Percentiles rank a stretch among this genome's conserved stretches.
phyloP scores from a whole-genome alignment of 169 alveolate species.

The Perkinsus olseni region DNA sequence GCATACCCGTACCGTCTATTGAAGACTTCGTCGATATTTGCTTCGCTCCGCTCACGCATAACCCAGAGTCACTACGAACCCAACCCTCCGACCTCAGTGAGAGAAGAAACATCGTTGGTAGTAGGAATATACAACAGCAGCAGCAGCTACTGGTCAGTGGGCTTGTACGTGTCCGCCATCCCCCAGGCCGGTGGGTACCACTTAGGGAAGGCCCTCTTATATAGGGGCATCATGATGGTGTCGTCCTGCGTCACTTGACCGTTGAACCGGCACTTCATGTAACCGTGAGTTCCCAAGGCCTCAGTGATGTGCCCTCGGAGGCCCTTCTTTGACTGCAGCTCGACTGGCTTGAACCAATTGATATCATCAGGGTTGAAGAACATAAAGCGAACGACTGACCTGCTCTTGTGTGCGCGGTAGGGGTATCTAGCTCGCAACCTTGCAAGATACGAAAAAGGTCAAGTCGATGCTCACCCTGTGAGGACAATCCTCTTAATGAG shows the following conservation, averaged over 20 bases:
- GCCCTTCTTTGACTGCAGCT: constrained; percentile 91
- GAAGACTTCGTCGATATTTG: too few relatives aligned
- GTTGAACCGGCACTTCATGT: constrained; percentile 95
- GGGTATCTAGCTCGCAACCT: constrained; percentile 50
- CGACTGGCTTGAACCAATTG: constrained; percentile 90
- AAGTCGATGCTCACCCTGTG: constrained; percentile 66
- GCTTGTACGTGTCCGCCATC: neutral
- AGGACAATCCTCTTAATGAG: constrained; percentile 90
- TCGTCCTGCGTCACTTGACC: constrained; percentile 87
- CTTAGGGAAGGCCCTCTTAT: constrained; percentile 85
- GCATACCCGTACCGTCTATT: too few relatives aligned
- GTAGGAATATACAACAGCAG: neutral
- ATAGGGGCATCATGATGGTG: constrained; percentile 75
- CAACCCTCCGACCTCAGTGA: too few relatives aligned
- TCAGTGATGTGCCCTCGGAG: constrained; percentile 91
- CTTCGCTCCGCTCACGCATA: too few relatives aligned
- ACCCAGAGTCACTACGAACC: too few relatives aligned
- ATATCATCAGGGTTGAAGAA: constrained; percentile 90
- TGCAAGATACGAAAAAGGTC: neutral
- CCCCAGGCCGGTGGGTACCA: constrained; percentile 66
- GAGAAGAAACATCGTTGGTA: neutral
- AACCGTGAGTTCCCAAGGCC: constrained; percentile 99
- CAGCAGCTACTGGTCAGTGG: neutral
- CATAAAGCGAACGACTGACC: constrained; percentile 94
- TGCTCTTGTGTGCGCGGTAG: constrained; percentile 82